phyloP scores from a whole-genome alignment of 352 stramenopile genomes.

The Globisporangium ultimum region DNA sequence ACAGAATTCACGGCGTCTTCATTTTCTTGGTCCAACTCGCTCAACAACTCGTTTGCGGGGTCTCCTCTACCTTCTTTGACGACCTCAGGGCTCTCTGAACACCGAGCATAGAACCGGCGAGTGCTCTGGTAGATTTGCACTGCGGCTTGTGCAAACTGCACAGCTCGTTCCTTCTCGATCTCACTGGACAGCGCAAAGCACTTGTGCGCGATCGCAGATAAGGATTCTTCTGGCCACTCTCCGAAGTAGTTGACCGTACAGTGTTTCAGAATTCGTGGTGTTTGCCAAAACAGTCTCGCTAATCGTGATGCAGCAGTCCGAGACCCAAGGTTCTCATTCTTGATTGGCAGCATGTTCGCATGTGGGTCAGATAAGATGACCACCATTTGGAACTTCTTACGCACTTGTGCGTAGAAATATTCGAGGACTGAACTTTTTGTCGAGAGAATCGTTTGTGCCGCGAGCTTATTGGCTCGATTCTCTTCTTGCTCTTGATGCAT shows the following conservation, averaged over 20 bases:
- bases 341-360: background rate
- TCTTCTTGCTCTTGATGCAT: conserved; percentile 9
- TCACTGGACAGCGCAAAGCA: conserved; percentile 15
- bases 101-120: conserved; percentile 14
- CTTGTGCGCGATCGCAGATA: conserved; percentile 46
- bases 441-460: conserved; percentile 10
- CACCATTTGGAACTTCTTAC: conserved; percentile 52
- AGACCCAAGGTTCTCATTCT: background rate
- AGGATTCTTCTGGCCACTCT: conserved; percentile 40
- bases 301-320: background rate
- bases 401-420: conserved; percentile 42
- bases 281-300: conserved; percentile 32
- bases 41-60: background rate
- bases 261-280: conserved; percentile 35
- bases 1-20: background rate
- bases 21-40: background rate
- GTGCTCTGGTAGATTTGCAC: conserved; percentile 42
- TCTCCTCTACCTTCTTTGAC: background rate
- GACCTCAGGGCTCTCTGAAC: background rate
- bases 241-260: conserved; percentile 37
- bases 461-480: background rate
- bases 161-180: conserved; percentile 23
- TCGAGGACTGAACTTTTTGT: conserved; percentile 49
- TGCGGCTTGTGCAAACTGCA: conserved; percentile 35
- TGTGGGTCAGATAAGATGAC: conserved; percentile 27